Evolutionary conservation across 176 grass and related monocot species (phyloP).

Genomic region (Cenchrus fungigraminus): DNA sequence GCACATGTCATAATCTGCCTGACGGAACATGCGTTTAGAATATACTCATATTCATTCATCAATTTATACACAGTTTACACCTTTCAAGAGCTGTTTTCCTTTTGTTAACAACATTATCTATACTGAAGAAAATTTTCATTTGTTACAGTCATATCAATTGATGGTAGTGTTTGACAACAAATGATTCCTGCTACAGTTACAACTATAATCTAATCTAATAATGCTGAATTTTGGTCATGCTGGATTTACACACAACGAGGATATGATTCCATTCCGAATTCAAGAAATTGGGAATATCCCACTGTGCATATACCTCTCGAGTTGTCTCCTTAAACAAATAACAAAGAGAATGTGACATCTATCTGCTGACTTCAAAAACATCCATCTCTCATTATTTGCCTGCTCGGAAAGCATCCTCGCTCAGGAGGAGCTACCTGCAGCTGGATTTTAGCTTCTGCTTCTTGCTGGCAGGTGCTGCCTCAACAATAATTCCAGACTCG

Average conservation of each 20-base stretch:
- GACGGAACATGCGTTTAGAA: neutral
- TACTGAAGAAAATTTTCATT: conserved; percentile 7
- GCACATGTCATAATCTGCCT: neutral
- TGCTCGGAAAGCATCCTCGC: neutral
- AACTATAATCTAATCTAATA: conserved; percentile 45
- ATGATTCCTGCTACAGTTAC: conserved; percentile 29
- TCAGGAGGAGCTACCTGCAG: conserved; percentile 26
- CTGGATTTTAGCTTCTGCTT: conserved; percentile 47
- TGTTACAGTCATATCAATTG: conserved; percentile 29
- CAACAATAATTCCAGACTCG: conserved; percentile 61
- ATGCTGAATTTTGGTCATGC: conserved; percentile 24
- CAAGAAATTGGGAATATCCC: conserved; percentile 1
- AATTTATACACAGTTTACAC: conserved; percentile 32
- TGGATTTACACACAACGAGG: conserved; percentile 16
- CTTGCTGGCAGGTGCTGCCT: conserved; percentile 32
- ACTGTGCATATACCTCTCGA: conserved; percentile 11
- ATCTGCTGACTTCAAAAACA: neutral
- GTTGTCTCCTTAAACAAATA: conserved; percentile 29
- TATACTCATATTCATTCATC: neutral
- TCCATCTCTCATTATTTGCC: conserved; percentile 32
- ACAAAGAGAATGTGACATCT: conserved; percentile 8
- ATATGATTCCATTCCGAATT: conserved; percentile 25
- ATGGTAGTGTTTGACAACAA: neutral
- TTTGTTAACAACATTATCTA: conserved; percentile 15
- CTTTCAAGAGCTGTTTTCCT: neutral